Base-by-base conservation (phyloP, 2,329 filamentous ascomycete genomes). In the Fusarium ambrosium region DNA sequence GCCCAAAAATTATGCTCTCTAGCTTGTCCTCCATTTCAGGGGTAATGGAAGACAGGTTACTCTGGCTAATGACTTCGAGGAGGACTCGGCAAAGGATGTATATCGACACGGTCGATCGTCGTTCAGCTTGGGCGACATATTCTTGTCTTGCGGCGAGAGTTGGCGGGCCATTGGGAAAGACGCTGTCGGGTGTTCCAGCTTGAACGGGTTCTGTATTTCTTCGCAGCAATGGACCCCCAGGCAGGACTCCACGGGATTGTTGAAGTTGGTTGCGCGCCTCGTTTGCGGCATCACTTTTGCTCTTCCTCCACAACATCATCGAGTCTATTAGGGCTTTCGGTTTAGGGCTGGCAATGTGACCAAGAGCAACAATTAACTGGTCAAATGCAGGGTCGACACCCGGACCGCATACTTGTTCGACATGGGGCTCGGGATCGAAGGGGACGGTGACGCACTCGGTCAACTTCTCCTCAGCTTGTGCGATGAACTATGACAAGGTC, bases 251-350 rank as follows among this genome's bases (percentile, higher is more conserved):
- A 18, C 85, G 86, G 22, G 86, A 81, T 64, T 91, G 89, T 75
- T 91, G 89, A 24, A 91, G 83, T 78, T 91, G 87, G 53, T 75
- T 83, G 24, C 91, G 87, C 32, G 93, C 92, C 73, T 92, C 90
- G 77, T 91, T 92, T 32, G 95, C 95, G 24, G 93, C 92, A 83
- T 98, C 96, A 74, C 95, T 97, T 85, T 98, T 98, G 74, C 91
- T 94, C 83, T 98, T 98, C 66, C 97, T 92, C 97, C 97, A 99
- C 36, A 97, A 89, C 94, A 99, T 99, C 82, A 99, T 95, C 22
- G 94, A 95, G 83, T 99, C 97, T 79, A 99, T 98, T 62, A 99
- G 85, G 6, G 95, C 94, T 81, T 97, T 98, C 6, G 97, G 97
- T 80, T 97, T 97, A 76, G 95, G 93, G 69, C 95, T 94, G 63